Base-by-base conservation (phyloP, 805 yeast genomes). In the Scheffersomyces lignosus region DNA sequence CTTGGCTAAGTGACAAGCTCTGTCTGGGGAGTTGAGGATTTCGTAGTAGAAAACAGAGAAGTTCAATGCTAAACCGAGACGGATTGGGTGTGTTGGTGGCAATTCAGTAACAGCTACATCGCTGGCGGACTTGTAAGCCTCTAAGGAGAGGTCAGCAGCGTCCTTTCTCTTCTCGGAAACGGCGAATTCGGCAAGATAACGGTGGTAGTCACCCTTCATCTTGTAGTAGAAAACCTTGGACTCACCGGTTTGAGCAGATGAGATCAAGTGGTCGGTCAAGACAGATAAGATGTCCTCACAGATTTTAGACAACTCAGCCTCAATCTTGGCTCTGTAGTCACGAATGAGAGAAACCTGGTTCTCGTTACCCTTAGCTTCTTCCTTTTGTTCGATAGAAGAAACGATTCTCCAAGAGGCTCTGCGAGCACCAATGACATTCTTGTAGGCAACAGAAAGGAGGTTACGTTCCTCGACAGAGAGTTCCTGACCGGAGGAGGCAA, bases 341-440 rank as follows among this genome's bases (percentile, higher is more conserved):
- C 91, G 86, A 66, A 91, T 90, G 63, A 90, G 80, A 45, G 78
- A 60, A 45, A 89, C 96, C 73, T 93, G 97, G 52, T 81, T 73
- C 58, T 87, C 95, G 63, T 88, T 87, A 62, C 96, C 96, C 74
- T 90, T 90, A 54, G 89, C 84, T 70, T 90, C 97, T 73, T 91
- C 98, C 74, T 89, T 90, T 73, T 91, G 97, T 71, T 91, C 99
- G 58, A 91, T 91, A 32, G 97, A 88, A 26, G 96, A 89, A 36
- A 93, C 96, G 61, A 93, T 89, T 80, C 99, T 86, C 98, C 98
- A 93, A 31, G 96, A 88, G 41, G 99, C 98, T 75, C 99, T 90
- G 61, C 98, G 89, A 41, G 98, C 96, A 62, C 99, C 99, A 69
- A 91, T 91, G 40, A 91, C 98, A 62, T 91, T 91, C 73, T 91